phyloP scores from a whole-genome alignment of 75 land plant genomes.

The Picea glauca region DNA sequence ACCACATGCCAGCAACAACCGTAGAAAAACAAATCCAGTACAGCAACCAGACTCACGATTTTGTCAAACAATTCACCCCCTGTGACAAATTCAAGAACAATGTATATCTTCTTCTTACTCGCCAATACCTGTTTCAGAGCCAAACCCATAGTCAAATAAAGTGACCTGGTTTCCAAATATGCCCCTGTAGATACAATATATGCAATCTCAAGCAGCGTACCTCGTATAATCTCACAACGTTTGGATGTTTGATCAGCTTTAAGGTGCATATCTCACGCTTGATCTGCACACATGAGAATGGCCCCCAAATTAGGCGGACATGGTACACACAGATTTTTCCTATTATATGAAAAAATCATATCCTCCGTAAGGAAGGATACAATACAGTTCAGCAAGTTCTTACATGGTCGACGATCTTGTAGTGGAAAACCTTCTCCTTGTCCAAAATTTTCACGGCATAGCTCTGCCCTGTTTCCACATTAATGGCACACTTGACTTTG shows the following conservation, averaged over 20 bases:
- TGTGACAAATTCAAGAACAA: too few species aligned
- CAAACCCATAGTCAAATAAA: too few species aligned
- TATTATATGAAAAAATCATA: too few species aligned
- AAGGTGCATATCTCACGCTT: constrained; percentile 67
- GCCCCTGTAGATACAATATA: neutral
- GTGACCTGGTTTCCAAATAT: too few species aligned
- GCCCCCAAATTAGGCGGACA: too few species aligned
- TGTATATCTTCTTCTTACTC: too few species aligned
- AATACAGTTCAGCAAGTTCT: neutral
- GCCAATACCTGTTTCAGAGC: constrained; percentile 23
- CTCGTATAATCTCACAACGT: constrained; percentile 69
- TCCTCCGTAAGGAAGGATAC: too few species aligned
- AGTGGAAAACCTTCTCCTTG: constrained; percentile 49
- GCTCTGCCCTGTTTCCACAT: constrained; percentile 48
- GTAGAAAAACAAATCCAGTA: too few species aligned
- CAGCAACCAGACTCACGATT: too few species aligned
- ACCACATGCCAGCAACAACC: too few species aligned
- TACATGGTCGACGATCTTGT: constrained; percentile 57
- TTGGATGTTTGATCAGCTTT: constrained; percentile 68
- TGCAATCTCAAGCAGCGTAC: constrained; percentile 14
- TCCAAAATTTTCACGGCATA: constrained; percentile 57
- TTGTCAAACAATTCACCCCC: too few species aligned
- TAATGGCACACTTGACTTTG: constrained; percentile 46
- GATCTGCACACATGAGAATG: constrained; percentile 29
- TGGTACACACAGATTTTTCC: too few species aligned